Evolutionary conservation across 1,284 basidiomycete genomes (phyloP), one percentile per base, ranked within the genome.

Genomic region (Ustilago trichophora): DNA sequence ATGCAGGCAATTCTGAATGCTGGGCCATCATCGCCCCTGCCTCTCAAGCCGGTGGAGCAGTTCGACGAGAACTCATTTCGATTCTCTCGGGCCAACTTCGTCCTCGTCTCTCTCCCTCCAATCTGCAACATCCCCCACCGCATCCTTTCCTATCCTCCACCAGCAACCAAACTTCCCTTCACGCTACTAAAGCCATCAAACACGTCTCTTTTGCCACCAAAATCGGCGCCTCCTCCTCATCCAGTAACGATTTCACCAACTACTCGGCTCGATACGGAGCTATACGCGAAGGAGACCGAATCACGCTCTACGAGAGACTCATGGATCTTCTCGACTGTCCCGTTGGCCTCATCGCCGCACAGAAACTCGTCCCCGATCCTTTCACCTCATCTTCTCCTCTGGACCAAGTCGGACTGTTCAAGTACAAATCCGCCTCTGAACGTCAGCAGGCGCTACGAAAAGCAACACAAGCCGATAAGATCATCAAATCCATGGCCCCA

Each of bases 181-280:
- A n/a, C n/a, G 43, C 64, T 1, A 40, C 32, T 0, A 35, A 43
- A 1, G 47, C 68, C 10, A 73, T 78, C 34, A 64, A 64, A 11
- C 68, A 72, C 42, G 76, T 78, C 34, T 65, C 73, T 10, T 78
- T 78, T 22, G 62, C 59, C 2, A 72, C 70, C 15, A 60, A 66
- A 19, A 55, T 57, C 27, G 59, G 60, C 19, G 29, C 53, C 3
- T 19, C 40, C 13, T 29, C 27, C 8, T 29, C 27, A 13, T 8
- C 8, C 27, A 8, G 8, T 6, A 62, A 65, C 32, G 71, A 72
- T 2, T 81, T 80, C 36, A 63, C 71, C 31, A 75, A 81, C 65
- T 81, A 71, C 41, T 44, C 68, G 9, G 69, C 71, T 0, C 44
- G 79, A 3, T 81, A 81, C 49, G 79, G 79, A 7, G 73, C 79